Conservation (phyloP, 306 rosid species). For the Arachis hypogaea region DNA sequence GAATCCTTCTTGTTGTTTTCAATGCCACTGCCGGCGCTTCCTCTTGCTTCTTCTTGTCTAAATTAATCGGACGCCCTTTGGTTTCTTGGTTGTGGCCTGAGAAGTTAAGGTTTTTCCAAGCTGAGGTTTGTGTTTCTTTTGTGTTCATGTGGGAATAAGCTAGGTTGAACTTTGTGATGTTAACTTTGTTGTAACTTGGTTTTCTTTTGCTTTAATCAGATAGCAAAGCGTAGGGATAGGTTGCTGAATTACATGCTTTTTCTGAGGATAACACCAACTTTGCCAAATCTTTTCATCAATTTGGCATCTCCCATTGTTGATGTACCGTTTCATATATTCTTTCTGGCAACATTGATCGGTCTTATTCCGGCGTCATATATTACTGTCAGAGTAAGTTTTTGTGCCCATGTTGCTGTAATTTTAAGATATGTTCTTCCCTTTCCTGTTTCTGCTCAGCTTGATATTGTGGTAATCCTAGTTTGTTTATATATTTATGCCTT, state of each 20-base stretch:
- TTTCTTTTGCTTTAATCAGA: constrained; percentile 48
- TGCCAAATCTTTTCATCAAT: constrained; percentile 95
- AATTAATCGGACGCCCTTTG: constrained; percentile 88
- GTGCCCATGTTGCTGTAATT: constrained; percentile 35
- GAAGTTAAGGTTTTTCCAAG: constrained; percentile 82
- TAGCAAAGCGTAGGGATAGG: constrained; percentile 88
- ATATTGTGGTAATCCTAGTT: constrained; percentile 6
- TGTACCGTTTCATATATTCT: constrained; percentile 91
- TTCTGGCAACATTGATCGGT: constrained; percentile 82
- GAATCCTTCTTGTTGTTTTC: constrained; percentile 79
- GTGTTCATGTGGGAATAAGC: neutral
- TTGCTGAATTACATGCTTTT: constrained; percentile 97
- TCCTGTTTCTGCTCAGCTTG: constrained; percentile 19
- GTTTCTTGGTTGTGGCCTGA: constrained; percentile 96
- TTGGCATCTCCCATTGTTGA: constrained; percentile 98
- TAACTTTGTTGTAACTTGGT: constrained; percentile 19
- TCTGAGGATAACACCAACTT: constrained; percentile 91
- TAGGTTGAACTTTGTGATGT: neutral
- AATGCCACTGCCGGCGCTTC: constrained; percentile 97
- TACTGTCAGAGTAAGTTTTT: constrained; percentile 80
- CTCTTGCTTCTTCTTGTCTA: constrained; percentile 84
- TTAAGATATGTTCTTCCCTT: too few species aligned
- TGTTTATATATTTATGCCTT: neutral
- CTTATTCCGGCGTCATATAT: constrained; percentile 89
- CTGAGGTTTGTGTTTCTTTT: constrained; percentile 64